Evolutionary conservation across 2,329 filamentous ascomycete genomes (phyloP).

Genomic region (Paracoccidioides brasiliensis): DNA sequence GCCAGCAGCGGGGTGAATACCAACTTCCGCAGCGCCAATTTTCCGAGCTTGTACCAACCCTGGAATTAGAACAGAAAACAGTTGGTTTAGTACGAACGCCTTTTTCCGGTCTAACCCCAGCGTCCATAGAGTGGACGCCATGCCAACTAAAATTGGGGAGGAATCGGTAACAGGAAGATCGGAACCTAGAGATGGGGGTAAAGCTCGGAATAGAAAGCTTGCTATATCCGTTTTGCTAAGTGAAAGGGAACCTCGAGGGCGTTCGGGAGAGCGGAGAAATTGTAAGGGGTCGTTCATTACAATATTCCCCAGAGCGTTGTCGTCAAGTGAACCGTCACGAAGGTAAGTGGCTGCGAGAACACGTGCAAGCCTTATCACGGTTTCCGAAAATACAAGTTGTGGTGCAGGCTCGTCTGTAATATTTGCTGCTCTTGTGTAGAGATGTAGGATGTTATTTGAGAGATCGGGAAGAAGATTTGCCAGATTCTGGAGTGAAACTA

Average conservation of each 20-base stretch:
- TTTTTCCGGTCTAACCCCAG: conserved; percentile 80
- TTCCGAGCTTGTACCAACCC: conserved; percentile 84
- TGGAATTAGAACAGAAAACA: conserved; percentile 69
- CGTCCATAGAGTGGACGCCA: conserved; percentile 69
- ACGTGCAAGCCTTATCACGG: conserved; percentile 42
- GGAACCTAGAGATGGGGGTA: conserved; percentile 48
- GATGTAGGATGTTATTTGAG: conserved; percentile 42
- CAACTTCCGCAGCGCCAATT: conserved; percentile 85
- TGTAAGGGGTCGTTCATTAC: conserved; percentile 39
- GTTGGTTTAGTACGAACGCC: conserved; percentile 73
- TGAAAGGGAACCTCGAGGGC: conserved; percentile 30
- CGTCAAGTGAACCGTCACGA: conserved; percentile 38
- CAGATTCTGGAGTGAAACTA: conserved; percentile 36
- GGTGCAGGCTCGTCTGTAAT: conserved; percentile 42
- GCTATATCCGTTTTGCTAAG: conserved; percentile 50
- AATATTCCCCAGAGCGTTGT: conserved; percentile 44
- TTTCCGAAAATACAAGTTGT: conserved; percentile 43
- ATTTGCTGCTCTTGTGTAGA: conserved; percentile 41
- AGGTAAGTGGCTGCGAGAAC: conserved; percentile 39
- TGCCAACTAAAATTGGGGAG: conserved; percentile 67
- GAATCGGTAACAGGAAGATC: conserved; percentile 62
- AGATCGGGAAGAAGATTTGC: conserved; percentile 44
- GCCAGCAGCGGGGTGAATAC: conserved; percentile 85
- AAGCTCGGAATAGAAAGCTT: conserved; percentile 53
- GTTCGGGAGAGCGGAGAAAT: conserved; percentile 21